Base-by-base conservation (phyloP, 139 green algal species). In the Coelastrella sp. region DNA sequence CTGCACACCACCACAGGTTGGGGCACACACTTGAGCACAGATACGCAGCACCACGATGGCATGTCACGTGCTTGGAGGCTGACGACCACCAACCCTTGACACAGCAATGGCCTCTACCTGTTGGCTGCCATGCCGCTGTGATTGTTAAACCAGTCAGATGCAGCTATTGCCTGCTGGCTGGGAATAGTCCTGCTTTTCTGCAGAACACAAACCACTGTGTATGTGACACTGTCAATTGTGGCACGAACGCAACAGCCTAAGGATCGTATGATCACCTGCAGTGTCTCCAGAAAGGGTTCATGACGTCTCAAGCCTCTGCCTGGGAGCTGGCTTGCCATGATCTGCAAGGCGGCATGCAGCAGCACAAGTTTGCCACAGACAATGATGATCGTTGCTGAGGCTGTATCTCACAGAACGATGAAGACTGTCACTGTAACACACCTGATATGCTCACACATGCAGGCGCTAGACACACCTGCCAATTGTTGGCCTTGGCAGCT, bases 241-340 rank as follows among this genome's bases (percentile, higher is more conserved):
- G 45, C n/a, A n/a, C n/a, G n/a, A n/a, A n/a, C n/a, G n/a, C n/a
- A n/a, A n/a, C n/a, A n/a, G n/a, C n/a, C n/a, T n/a, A n/a, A n/a
- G n/a, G n/a, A n/a, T 57, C 11, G 11, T 57, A 0, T 30, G 34
- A 93, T 32, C 17, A 92, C 85, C 45, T 83, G 69, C 17, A 88
- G 51, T 6, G 74, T 85, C 21, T 83, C 85, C 30, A 91, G 32
- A 41, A 57, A 88, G 0, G 62, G 41, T 81, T 98, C 95, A 40
- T 83, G 82, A 21, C 41, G 0, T 3, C 95, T 73, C 35, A 78
- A 85, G 30, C 41, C 89, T 13, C 95, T 85, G 1, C 95, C 95
- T 7, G 95, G 95, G 19, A 89, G 85, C 92, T 96, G 88, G 21
- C 34, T 19, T 30, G 75, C 75, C 53, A 82, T 34, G 40, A 82